Evolutionary conservation across 441 rosid genomes (phyloP), one percentile per base, ranked within the genome.

Genomic region (Theobroma grandiflorum): DNA sequence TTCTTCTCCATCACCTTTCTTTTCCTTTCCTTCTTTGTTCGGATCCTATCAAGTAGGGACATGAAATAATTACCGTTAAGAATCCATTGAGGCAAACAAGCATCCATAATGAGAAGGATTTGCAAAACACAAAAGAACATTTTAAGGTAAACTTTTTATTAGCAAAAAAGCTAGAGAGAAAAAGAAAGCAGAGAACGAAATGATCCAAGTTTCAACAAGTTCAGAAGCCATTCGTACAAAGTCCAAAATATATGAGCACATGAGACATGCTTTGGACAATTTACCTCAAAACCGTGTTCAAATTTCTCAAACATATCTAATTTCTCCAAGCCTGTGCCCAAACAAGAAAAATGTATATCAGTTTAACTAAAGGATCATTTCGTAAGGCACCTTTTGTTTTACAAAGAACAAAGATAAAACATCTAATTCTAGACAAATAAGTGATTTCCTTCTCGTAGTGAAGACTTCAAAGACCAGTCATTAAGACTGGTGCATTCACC

Each of bases 291-390:
- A 64, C 83, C 79, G 47, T 82, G 78, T 66, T 89, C 89, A 72
- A 80, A 88, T 81, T 82, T 82, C 82, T 87, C 92, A 63, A 89
- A 78, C 62, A 45, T 40, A 79, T 89, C 88, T 35, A 87, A 73
- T 82, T 74, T 82, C 71, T 72, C 38, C 65, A 86, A 31, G 72
- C 81, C 91, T 83, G 85, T 63, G 67, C 33, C 57, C 64, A 55
- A 68, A 55, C 22, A 53, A 58, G 33, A 73, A 73, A 16, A 16
- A 82, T 71, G 65, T 55, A 31, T n/a, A 77, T 82, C 40, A 70
- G 70, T 67, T 78, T 75, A 50, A 79, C 33, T 65, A 37, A 49
- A 75, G 31, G 26, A 61, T 43, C 43, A 22, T 63, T 35, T 52
- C 55, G 12, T 62, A 65, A 42, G 50, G 6, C 22, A 63, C 42